Conservation (phyloP, 768 basidiomycete genomes). For the Phylloporus sp. region DNA sequence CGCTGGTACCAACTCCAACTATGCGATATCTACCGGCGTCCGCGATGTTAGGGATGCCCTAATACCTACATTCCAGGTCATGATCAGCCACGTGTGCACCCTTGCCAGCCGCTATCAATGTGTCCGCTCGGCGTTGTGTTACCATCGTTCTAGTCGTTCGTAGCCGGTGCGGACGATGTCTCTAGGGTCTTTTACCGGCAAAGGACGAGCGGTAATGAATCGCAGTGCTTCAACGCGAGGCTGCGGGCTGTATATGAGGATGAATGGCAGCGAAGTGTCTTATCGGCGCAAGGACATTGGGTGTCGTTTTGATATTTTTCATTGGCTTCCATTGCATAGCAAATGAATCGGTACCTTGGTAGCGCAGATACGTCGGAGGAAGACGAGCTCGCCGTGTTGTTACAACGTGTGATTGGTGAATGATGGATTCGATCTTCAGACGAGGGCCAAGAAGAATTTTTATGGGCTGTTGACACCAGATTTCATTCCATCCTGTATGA, state of each 20-base stretch:
- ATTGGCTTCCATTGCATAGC: neutral
- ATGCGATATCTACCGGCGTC: neutral
- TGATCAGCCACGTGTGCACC: constrained; percentile 2
- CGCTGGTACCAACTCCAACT: constrained; percentile 5
- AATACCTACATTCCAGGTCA: constrained; percentile 6
- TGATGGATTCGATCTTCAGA: neutral
- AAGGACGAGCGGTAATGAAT: constrained; percentile 22
- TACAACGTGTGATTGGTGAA: constrained; percentile 6
- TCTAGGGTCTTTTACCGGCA: constrained; percentile 6
- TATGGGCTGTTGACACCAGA: neutral
- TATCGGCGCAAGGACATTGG: constrained; percentile 3
- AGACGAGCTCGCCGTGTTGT: neutral
- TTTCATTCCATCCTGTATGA: too few species aligned
- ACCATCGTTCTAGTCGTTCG: constrained; percentile 2
- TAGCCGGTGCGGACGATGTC: constrained; percentile 2
- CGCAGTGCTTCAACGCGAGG: neutral
- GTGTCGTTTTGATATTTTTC: neutral
- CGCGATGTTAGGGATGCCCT: constrained; percentile 8
- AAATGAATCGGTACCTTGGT: neutral
- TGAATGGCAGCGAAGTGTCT: neutral
- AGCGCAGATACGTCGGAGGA: neutral
- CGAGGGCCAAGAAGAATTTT: neutral
- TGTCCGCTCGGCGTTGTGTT: neutral
- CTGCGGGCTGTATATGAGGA: neutral
- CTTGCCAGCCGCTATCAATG: neutral